These are phyloP conservation scores for Fusarium acutatum DNA, from an alignment of 2,329 filamentous ascomycete species.

Conservation along the genomic window DNA sequence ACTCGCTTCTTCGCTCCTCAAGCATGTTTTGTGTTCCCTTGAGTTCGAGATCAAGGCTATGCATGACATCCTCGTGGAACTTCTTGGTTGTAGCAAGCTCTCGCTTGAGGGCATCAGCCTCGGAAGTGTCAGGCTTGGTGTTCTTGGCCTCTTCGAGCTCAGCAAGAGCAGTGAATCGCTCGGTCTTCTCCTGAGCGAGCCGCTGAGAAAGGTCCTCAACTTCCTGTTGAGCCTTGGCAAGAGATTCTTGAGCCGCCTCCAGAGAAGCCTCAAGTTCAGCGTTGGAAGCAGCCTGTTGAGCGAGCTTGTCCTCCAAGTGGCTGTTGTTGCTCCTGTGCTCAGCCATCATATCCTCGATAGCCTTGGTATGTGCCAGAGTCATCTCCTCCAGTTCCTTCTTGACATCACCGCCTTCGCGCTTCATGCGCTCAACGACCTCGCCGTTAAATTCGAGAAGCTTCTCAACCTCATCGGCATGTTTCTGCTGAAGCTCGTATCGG, in stretches of 20 bases:
- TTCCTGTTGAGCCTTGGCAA: slow-evolving; percentile 58
- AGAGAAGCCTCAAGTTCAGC: slow-evolving; percentile 49
- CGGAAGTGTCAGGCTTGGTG: slow-evolving; percentile 64
- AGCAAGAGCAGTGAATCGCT: slow-evolving; percentile 66
- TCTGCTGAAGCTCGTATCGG: slow-evolving; percentile 55
- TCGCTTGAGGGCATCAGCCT: slow-evolving; percentile 59
- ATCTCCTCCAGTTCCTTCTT: slow-evolving; percentile 56
- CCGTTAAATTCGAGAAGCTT: slow-evolving; percentile 55
- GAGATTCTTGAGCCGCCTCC: slow-evolving; percentile 51
- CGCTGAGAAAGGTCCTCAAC: slow-evolving; percentile 59
- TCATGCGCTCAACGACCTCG: slow-evolving; percentile 53
- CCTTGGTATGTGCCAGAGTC: slow-evolving; percentile 48
- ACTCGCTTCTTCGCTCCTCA: slow-evolving; percentile 46
- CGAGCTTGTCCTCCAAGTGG: slow-evolving; percentile 48
- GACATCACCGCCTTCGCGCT: slow-evolving; percentile 49
- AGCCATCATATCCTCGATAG: slow-evolving; percentile 52
- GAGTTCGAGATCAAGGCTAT: slow-evolving; percentile 44
- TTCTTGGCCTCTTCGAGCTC: slow-evolving; percentile 67
- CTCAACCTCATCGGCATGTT: slow-evolving; percentile 58
- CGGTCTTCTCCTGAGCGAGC: slow-evolving; percentile 68
- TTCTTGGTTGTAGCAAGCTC: slow-evolving; percentile 60
- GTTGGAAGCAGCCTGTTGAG: slow-evolving; percentile 48
- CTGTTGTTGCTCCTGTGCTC: slow-evolving; percentile 49
- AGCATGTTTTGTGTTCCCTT: slow-evolving; percentile 50
- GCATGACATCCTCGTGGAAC: slow-evolving; percentile 55